Evolutionary conservation across 805 yeast genomes (phyloP).

Genomic region (Metschnikowia arizonensis): DNA sequence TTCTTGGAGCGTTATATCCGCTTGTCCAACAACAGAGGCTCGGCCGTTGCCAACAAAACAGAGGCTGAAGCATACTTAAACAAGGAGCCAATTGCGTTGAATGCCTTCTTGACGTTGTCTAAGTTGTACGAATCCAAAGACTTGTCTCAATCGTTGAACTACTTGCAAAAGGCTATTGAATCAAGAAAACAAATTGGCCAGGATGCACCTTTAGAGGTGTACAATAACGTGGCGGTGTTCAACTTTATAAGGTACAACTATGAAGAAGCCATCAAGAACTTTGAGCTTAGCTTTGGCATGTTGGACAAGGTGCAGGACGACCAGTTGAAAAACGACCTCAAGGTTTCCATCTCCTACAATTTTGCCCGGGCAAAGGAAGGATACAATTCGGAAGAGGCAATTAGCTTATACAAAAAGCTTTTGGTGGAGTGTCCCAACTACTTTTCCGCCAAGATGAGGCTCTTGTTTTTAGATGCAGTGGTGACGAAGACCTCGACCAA

Average conservation of each 20-base stretch:
- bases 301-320: constrained; percentile 28
- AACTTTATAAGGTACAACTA: constrained; percentile 61
- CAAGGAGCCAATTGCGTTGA: constrained; percentile 55
- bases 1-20: constrained; percentile 68
- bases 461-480: constrained; percentile 56
- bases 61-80: constrained; percentile 24
- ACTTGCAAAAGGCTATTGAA: constrained; percentile 58
- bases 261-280: constrained; percentile 54
- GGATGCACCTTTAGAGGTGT: constrained; percentile 53
- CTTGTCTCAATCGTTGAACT: constrained; percentile 60
- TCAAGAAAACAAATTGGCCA: constrained; percentile 40
- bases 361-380: constrained; percentile 70
- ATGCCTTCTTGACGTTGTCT: constrained; percentile 67
- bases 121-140: constrained; percentile 65
- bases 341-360: constrained; percentile 49
- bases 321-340: constrained; percentile 34
- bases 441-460: constrained; percentile 69
- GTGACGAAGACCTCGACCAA: constrained; percentile 34
- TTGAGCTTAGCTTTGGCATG: constrained; percentile 46
- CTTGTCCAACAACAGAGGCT: constrained; percentile 49
- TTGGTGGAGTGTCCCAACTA: constrained; percentile 62
- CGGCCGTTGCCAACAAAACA: constrained; percentile 22
- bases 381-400: constrained; percentile 31
- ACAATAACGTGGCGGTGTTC: constrained; percentile 83
- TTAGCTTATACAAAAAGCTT: constrained; percentile 51